phyloP scores from a whole-genome alignment of 345 rosid species.

The Corchorus capsularis region DNA sequence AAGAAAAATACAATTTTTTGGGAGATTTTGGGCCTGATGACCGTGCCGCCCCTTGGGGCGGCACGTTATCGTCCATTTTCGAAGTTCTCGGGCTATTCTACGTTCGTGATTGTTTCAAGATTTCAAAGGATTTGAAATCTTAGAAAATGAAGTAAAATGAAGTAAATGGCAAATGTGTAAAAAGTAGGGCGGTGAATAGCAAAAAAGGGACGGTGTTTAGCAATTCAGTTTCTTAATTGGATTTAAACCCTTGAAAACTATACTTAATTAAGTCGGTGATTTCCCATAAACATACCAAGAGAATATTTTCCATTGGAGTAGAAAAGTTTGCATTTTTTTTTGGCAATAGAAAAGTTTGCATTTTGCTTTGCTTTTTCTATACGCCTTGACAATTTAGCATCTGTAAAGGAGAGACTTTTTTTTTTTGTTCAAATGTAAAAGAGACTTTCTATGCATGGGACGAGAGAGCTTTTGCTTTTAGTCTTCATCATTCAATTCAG shows the following conservation, averaged over 20 bases:
- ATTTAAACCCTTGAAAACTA: neutral
- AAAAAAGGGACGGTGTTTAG: no score
- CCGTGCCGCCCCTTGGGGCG: no score
- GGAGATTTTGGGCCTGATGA: no score
- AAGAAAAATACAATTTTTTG: no score
- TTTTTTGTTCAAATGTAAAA: no score
- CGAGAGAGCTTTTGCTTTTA: neutral
- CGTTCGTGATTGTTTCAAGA: no score
- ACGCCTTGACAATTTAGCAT: neutral
- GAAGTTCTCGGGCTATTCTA: no score
- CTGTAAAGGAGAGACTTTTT: neutral
- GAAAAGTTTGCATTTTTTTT: neutral
- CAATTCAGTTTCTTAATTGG: neutral
- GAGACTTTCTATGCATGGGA: neutral
- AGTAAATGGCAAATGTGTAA: no score
- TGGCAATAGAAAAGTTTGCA: neutral
- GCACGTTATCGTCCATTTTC: no score
- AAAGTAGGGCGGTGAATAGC: no score
- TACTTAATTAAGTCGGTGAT: neutral
- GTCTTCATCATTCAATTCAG: neutral
- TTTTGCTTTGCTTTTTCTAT: neutral
- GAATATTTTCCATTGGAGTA: neutral
- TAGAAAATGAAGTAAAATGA: no score
- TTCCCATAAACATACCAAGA: neutral
- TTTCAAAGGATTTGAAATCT: no score